phyloP scores from a whole-genome alignment of 1,284 basidiomycete genomes.

The Papiliotrema nemorosa region DNA sequence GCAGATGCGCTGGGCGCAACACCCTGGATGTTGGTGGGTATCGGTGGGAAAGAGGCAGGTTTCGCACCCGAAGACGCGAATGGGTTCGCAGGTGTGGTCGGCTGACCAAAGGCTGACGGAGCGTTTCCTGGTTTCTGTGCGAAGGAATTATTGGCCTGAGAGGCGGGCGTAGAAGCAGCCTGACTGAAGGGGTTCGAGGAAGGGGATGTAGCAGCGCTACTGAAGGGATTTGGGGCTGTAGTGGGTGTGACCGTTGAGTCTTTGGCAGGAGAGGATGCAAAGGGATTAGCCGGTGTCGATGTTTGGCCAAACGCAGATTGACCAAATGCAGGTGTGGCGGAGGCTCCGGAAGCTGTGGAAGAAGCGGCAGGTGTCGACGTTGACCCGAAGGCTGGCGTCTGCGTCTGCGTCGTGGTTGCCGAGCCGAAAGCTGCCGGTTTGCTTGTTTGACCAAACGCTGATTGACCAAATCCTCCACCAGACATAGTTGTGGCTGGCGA shows the following conservation, averaged over 20 bases:
- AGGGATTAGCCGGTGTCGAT: background rate
- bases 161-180: conserved; percentile 54
- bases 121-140: too few relatives aligned
- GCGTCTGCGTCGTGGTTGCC: too few relatives aligned
- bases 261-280: conserved; percentile 8
- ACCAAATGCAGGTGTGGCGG: conserved; percentile 12
- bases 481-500: conserved; percentile 9
- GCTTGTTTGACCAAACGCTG: conserved; percentile 29
- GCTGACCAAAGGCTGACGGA: background rate
- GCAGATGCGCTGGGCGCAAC: conserved; percentile 49
- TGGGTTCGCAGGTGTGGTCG: background rate
- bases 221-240: conserved; percentile 39
- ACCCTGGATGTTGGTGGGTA: background rate
- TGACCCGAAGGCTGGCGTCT: conserved; percentile 7
- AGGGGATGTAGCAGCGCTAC: conserved; percentile 33
- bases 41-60: background rate
- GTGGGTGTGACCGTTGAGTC: too few relatives aligned
- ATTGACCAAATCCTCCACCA: conserved; percentile 54
- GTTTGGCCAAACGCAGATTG: conserved; percentile 3
- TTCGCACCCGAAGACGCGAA: conserved; percentile 11
- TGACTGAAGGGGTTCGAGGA: conserved; percentile 23
- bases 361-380: background rate
- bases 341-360: conserved; percentile 7
- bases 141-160: too few relatives aligned
- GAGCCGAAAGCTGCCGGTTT: conserved; percentile 26